Base-by-base conservation (phyloP, 2,329 filamentous ascomycete species). In the Trichoderma sp. region DNA sequence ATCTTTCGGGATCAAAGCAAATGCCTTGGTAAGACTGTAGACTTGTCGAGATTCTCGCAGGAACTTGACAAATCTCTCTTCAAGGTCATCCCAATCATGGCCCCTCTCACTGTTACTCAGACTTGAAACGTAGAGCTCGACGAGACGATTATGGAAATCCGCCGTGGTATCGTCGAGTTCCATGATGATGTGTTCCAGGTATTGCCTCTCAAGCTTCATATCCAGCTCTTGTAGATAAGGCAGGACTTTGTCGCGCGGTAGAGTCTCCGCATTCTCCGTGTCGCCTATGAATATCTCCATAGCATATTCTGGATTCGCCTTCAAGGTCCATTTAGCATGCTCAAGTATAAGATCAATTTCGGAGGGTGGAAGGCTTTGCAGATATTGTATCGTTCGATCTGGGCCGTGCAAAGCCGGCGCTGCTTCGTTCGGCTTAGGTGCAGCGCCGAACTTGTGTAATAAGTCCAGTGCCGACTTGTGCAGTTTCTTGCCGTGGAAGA, bases 231-330 rank as follows among this genome's bases (percentile, higher is more conserved):
- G 86, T 4, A 99, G 83, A 77, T 95, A 98, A 2, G 86, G 84
- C 3, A 95, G 85, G 0, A 99, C 93, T 67, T 84, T 88, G 34
- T 93, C 88, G 56, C 95, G 88, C 3, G 95, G 94, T 12, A 99
- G 82, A 0, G 91, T 94, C 83, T 98, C 96, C 1, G 96, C 95
- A 77, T 98, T 98, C 79, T 97, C 94, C 1, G 94, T 96, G 79
- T 99, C 96, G 1, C 93, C 93, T 0, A 96, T 83, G 81, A 99
- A 99, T 0, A 99, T 88, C 74, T 98, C 94, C 92, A 99, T 97
- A 5, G 92, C 95, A 51, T 93, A 83, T 2, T 90, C 86, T 0
- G 94, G 89, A 73, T 93, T 90, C 15, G 87, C 87, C 70, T 88
- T 87, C 18, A 99, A 81, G 0, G 94, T 93, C 96, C 96, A 99